Percentiles rank a stretch among this genome's conserved stretches.
Conservation (phyloP, 169 alveolate species). For the Plasmodium blacklocki region DNA sequence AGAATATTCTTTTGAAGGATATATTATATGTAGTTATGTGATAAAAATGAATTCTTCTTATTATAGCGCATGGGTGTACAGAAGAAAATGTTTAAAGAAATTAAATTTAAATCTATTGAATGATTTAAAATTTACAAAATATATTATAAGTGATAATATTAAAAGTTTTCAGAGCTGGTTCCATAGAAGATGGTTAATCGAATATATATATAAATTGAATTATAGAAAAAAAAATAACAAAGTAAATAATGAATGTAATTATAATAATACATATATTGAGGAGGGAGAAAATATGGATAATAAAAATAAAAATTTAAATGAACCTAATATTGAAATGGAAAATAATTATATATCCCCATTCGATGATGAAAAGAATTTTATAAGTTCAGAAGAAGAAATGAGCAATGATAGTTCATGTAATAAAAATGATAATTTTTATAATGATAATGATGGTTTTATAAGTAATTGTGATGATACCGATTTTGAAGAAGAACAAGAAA, state of each 20-base stretch:
- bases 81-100: constrained; percentile 64
- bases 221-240: neutral
- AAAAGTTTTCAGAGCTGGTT: constrained; percentile 77
- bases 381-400: constrained; percentile 16
- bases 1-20: constrained; percentile 67
- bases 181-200: constrained; percentile 75
- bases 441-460: constrained; percentile 13
- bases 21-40: constrained; percentile 43
- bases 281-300: neutral
- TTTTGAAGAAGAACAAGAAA: constrained; percentile 6
- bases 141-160: constrained; percentile 38
- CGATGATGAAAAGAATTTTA: constrained; percentile 36
- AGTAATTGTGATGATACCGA: constrained; percentile 55
- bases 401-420: neutral
- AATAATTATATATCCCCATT: constrained; percentile 4
- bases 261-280: neutral
- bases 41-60: constrained; percentile 61
- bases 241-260: neutral
- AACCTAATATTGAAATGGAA: neutral
- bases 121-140: constrained; percentile 59
- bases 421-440: neutral
- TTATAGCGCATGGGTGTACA: constrained; percentile 72
- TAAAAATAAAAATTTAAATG: neutral
- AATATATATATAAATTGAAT: constrained; percentile 41
- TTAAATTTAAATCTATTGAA: constrained; percentile 50